A percentile compares a stretch with the other conserved stretches of the same genome.
phyloP scores from a whole-genome alignment of 345 rosid genomes.

The Euphorbia lathyris region DNA sequence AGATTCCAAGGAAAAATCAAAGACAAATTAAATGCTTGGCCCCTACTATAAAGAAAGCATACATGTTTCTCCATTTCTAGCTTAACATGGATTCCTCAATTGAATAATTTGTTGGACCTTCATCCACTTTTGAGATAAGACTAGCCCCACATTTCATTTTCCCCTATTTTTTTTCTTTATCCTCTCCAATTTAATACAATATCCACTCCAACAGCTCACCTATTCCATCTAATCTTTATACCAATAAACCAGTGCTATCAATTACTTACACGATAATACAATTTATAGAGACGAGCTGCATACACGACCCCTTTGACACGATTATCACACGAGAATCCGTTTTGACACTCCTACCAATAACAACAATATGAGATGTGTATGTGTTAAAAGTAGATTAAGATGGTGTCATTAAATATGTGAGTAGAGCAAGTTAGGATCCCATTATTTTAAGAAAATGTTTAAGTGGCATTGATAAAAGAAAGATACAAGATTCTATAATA shows the following conservation, averaged over 20 bases:
- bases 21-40: neutral
- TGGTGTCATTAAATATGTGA: conserved; percentile 7
- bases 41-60: neutral
- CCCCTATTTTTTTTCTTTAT: neutral
- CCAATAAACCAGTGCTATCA: neutral
- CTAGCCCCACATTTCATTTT: neutral
- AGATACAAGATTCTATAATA: conserved; percentile 14
- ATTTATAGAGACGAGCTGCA: too few relatives aligned
- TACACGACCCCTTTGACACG: too few relatives aligned
- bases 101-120: neutral
- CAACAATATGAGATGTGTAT: too few relatives aligned
- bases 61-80: neutral
- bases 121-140: conserved; percentile 3
- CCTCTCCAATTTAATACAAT: neutral
- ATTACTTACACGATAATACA: too few relatives aligned
- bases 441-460: neutral
- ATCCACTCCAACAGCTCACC: neutral
- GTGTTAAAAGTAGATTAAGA: conserved; percentile 5
- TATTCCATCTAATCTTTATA: conserved; percentile 2
- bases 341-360: too few relatives aligned
- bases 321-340: too few relatives aligned
- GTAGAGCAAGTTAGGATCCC: conserved; percentile 11
- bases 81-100: neutral
- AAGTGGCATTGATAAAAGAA: conserved; percentile 10
- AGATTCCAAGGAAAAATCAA: neutral